phyloP scores from a whole-genome alignment of 345 rosid species.

The Linum usitatissimum region DNA sequence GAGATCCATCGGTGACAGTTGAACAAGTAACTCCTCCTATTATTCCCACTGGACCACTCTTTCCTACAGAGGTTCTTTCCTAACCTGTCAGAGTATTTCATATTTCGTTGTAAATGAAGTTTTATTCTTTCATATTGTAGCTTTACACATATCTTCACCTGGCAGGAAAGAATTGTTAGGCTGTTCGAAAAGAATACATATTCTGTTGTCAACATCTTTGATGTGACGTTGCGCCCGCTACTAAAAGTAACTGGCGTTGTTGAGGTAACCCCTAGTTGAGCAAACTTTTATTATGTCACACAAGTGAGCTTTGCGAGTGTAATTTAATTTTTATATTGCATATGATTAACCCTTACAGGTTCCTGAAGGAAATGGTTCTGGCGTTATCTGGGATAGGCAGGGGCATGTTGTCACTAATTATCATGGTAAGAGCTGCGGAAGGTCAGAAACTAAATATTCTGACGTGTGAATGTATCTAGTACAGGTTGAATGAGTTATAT shows the following conservation, averaged over 20 bases:
- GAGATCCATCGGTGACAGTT: constrained; percentile 66
- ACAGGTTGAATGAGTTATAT: too few species aligned
- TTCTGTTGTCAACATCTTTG: constrained; percentile 89
- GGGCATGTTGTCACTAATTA: constrained; percentile 93
- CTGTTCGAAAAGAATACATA: constrained; percentile 82
- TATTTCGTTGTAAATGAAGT: background rate
- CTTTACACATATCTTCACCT: constrained; percentile 9
- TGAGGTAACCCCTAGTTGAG: constrained; percentile 48
- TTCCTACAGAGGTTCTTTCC: constrained; percentile 86
- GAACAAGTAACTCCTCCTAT: constrained; percentile 79
- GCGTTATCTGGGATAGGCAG: constrained; percentile 80
- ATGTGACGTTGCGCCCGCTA: constrained; percentile 82
- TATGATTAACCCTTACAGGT: constrained; percentile 32
- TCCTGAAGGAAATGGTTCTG: constrained; percentile 99
- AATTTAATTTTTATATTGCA: background rate
- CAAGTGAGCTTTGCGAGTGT: too few species aligned
- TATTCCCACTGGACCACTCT: constrained; percentile 64
- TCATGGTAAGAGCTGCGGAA: constrained; percentile 54
- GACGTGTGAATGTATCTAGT: too few species aligned
- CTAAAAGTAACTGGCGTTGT: constrained; percentile 80
- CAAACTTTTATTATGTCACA: too few species aligned
- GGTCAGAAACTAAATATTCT: too few species aligned
- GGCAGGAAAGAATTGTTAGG: constrained; percentile 73
- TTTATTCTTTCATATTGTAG: background rate
- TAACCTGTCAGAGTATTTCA: constrained; percentile 7